phyloP scores from a whole-genome alignment of 2,329 filamentous ascomycete genomes.

The Diaporthe sp. region DNA sequence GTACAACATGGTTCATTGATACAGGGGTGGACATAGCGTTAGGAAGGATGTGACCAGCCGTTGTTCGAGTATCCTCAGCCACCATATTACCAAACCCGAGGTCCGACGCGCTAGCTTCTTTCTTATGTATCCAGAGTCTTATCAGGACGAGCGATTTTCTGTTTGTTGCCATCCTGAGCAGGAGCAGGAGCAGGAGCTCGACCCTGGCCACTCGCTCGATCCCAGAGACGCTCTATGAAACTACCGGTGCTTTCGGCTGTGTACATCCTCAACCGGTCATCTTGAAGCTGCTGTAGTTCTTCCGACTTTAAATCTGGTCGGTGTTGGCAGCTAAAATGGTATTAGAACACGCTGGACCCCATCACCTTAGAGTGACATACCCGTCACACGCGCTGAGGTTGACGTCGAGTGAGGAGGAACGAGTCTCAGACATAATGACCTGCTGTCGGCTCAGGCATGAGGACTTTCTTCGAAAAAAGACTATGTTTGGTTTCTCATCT shows the following conservation, averaged over 20 bases:
- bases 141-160: background rate
- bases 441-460: background rate
- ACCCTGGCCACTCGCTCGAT: background rate
- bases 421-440: conserved; percentile 14
- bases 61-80: background rate
- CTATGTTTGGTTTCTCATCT: no score
- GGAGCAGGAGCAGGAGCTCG: background rate
- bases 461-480: background rate
- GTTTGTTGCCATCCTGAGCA: background rate
- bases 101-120: background rate
- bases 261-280: conserved; percentile 21
- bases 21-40: background rate
- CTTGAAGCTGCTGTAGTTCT: conserved; percentile 16
- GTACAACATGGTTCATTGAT: background rate
- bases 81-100: background rate
- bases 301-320: background rate
- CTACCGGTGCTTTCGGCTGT: background rate
- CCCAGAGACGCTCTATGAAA: conserved; percentile 13
- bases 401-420: conserved; percentile 32
- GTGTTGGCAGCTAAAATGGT: background rate
- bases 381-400: conserved; percentile 2
- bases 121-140: background rate
- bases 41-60: background rate
- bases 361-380: background rate
- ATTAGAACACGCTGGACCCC: background rate